Conservation (phyloP, 192 early-diverging fungal genomes). For the Borealophlyctis nickersoniae region DNA sequence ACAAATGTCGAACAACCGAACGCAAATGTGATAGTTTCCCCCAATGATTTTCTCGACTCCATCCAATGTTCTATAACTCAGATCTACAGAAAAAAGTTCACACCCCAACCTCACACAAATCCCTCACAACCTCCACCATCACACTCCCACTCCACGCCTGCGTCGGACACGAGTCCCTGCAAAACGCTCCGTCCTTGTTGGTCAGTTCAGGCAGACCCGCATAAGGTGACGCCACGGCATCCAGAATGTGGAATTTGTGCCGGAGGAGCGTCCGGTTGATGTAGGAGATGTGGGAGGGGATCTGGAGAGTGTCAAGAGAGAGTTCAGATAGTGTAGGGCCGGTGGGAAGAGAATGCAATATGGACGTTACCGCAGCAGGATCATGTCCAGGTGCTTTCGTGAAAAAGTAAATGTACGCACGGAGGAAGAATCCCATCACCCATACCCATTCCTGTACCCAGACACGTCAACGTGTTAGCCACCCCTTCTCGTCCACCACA, state of each 20-base stretch:
- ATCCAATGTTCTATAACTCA: too few relatives aligned
- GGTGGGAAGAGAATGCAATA: neutral
- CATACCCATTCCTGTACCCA: constrained; percentile 85
- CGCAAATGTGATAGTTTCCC: too few relatives aligned
- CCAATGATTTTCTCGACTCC: too few relatives aligned
- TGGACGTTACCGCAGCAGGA: constrained; percentile 10
- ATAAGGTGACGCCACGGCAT: constrained; percentile 58
- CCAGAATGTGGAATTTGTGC: constrained; percentile 74
- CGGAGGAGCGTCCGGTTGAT: constrained; percentile 71
- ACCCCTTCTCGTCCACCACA: neutral
- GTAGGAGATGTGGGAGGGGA: constrained; percentile 23
- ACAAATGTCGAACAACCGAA: too few relatives aligned
- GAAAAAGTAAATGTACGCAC: constrained; percentile 76
- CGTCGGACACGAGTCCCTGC: constrained; percentile 81
- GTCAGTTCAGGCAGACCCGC: constrained; percentile 96
- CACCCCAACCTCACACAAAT: constrained; percentile 27
- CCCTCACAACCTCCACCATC: constrained; percentile 63
- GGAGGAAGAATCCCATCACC: constrained; percentile 84
- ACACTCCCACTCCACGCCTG: constrained; percentile 91
- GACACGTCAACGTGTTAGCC: neutral
- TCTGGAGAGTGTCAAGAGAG: too few relatives aligned
- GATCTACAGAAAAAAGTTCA: too few relatives aligned
- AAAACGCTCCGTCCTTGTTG: constrained; percentile 77
- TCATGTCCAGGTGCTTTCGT: constrained; percentile 32
- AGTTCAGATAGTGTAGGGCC: neutral